Percentiles rank a stretch among this genome's conserved stretches.
Evolutionary conservation across 75 land plant species (phyloP).

Genomic region (Isoetes taiwanensis): DNA sequence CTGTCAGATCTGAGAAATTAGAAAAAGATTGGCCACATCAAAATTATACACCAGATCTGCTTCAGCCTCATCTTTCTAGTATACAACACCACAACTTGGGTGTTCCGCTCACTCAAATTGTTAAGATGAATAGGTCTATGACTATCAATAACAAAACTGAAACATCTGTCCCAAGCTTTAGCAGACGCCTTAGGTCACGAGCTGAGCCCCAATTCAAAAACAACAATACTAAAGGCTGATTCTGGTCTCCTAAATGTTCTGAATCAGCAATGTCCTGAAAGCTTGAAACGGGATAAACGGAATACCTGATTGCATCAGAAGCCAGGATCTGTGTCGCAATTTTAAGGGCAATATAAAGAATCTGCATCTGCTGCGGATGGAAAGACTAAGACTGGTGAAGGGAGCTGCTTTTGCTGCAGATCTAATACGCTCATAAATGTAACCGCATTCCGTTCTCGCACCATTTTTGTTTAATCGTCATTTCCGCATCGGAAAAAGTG

Average conservation of each 20-base stretch:
- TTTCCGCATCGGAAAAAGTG: no score
- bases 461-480: no score
- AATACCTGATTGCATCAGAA: constrained; percentile 65
- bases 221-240: constrained; percentile 37
- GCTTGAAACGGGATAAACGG: constrained; percentile 76
- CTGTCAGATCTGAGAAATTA: no score
- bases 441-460: no score
- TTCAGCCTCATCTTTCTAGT: constrained; percentile 67
- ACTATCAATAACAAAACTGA: constrained; percentile 83
- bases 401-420: no score
- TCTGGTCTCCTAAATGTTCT: constrained; percentile 19
- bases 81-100: constrained; percentile 59
- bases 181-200: constrained; percentile 40
- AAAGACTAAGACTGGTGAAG: constrained; percentile 68
- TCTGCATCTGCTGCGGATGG: constrained; percentile 83
- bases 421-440: no score
- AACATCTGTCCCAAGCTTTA: constrained; percentile 44
- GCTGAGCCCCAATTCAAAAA: constrained; percentile 89
- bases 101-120: constrained; percentile 56
- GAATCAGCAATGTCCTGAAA: constrained; percentile 48
- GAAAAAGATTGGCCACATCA: constrained; percentile 45
- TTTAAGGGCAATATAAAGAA: constrained; percentile 67
- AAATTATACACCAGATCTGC: constrained; percentile 69
- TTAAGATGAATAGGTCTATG: constrained; percentile 90
- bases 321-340: constrained; percentile 52